These are phyloP conservation scores for Neonectria punicea DNA, from an alignment of 2,329 filamentous ascomycete species.

Conservation along the genomic window DNA sequence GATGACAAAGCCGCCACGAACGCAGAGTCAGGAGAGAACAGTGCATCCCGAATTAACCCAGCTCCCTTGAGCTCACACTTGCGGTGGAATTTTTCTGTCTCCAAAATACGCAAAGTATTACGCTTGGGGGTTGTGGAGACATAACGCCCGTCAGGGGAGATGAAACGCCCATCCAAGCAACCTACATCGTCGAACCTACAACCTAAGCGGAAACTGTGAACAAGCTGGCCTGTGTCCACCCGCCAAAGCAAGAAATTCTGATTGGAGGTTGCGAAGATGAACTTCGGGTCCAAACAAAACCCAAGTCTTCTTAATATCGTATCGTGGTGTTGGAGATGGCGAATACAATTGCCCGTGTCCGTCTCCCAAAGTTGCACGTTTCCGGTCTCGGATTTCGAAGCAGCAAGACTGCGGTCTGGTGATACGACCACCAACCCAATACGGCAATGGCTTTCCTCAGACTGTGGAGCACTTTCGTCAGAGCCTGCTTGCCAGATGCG, in stretches of 20 bases:
- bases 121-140: neutral
- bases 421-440: neutral
- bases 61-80: neutral
- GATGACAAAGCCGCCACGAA: neutral
- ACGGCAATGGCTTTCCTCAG: neutral
- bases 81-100: neutral
- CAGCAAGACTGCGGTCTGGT: neutral
- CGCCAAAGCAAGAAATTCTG: neutral
- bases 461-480: neutral
- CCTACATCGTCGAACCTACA: too few relatives aligned
- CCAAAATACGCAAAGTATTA: neutral
- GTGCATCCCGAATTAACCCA: neutral
- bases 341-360: neutral
- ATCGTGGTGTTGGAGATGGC: neutral
- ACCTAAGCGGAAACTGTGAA: neutral
- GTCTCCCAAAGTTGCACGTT: neutral
- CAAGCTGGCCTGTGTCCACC: neutral
- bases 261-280: neutral
- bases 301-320: neutral
- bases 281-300: neutral
- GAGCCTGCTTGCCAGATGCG: neutral
- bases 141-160: neutral
- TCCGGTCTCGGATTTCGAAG: neutral
- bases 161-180: neutral
- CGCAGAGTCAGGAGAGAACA: neutral